Conservation (phyloP, 805 yeast genomes). For the Zygosaccharomyces bailii region DNA sequence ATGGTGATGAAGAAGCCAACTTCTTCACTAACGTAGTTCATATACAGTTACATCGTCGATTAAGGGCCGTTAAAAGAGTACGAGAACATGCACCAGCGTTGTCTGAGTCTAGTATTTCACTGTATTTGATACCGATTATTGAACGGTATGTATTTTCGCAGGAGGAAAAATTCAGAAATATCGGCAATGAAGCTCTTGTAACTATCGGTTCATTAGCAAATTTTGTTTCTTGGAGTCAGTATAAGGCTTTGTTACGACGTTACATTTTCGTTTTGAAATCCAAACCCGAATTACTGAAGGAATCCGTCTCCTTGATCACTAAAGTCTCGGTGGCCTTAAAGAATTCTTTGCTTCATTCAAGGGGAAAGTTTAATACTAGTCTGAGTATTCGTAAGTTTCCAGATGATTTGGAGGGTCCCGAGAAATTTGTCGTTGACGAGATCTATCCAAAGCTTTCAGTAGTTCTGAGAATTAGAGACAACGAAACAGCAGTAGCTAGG, state of each 20-base stretch:
- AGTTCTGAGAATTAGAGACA: slow-evolving; percentile 61
- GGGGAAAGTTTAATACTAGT: slow-evolving; percentile 20
- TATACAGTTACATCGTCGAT: slow-evolving; percentile 81
- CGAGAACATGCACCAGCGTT: slow-evolving; percentile 47
- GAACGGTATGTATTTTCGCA: slow-evolving; percentile 69
- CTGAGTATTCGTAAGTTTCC: slow-evolving; percentile 37
- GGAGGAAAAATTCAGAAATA: slow-evolving; percentile 56
- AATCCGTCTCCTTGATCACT: slow-evolving; percentile 55
- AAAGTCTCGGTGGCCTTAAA: slow-evolving; percentile 51
- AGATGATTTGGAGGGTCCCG: slow-evolving; percentile 37
- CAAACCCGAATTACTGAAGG: slow-evolving; percentile 50
- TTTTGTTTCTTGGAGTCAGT: slow-evolving; percentile 74
- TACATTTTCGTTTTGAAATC: slow-evolving; percentile 52
- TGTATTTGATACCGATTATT: slow-evolving; percentile 77
- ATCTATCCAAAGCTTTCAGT: slow-evolving; percentile 60
- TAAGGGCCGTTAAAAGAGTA: slow-evolving; percentile 71
- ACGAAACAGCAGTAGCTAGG: slow-evolving; percentile 71
- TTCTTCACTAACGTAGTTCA: slow-evolving; percentile 75
- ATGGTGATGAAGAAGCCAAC: slow-evolving; percentile 78
- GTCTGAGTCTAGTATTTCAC: slow-evolving; percentile 60
- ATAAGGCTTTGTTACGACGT: slow-evolving; percentile 66
- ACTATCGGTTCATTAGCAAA: slow-evolving; percentile 58
- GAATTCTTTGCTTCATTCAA: slow-evolving; percentile 32
- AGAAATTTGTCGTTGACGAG: slow-evolving; percentile 50
- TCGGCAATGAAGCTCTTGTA: slow-evolving; percentile 61